Evolutionary conservation across 345 rosid species (phyloP).

Genomic region (Acer campestre): DNA sequence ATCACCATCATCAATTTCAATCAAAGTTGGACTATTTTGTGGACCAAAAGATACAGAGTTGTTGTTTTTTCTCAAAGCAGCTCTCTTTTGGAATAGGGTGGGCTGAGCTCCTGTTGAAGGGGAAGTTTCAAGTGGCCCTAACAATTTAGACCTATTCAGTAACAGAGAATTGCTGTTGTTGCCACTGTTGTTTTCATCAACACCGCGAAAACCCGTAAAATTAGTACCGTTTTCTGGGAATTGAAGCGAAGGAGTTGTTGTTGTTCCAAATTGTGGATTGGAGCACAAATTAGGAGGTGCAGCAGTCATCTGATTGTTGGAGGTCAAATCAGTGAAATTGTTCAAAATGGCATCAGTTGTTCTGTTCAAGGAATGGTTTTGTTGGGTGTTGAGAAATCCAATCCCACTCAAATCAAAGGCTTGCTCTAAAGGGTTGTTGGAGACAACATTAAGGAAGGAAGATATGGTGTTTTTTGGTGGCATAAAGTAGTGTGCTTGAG

Average conservation of each 20-base stretch:
- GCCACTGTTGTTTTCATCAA: slow-evolving; percentile 35
- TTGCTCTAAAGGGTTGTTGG: slow-evolving; percentile 48
- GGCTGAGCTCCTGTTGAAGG: slow-evolving; percentile 65
- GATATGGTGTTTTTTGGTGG: slow-evolving; percentile 42
- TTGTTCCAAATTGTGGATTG: slow-evolving; percentile 30
- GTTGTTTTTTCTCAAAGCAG: slow-evolving; percentile 54
- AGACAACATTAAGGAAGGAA: slow-evolving; percentile 47
- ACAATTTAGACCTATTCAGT: slow-evolving; percentile 52
- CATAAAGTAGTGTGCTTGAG: slow-evolving; percentile 57
- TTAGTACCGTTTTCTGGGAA: slow-evolving; percentile 36
- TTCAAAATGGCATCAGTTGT: slow-evolving; percentile 35
- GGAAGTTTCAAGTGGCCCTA: slow-evolving; percentile 49
- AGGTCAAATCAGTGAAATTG: slow-evolving; percentile 38
- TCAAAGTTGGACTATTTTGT: slow-evolving; percentile 18
- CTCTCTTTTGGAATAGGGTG: slow-evolving; percentile 62
- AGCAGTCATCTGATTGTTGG: slow-evolving; percentile 35
- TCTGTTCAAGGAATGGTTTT: slow-evolving; percentile 40
- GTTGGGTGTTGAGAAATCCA: slow-evolving; percentile 55
- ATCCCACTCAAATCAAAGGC: slow-evolving; percentile 55
- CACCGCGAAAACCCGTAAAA: slow-evolving; percentile 43
- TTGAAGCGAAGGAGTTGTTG: slow-evolving; percentile 31
- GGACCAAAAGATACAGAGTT: slow-evolving; percentile 20
- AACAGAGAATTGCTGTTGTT: slow-evolving; percentile 31
- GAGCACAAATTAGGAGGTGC: slow-evolving; percentile 31
- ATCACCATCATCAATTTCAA: slow-evolving; percentile 37